Base-by-base conservation (phyloP, 306 rosid genomes). In the Boehmeria nivea region DNA sequence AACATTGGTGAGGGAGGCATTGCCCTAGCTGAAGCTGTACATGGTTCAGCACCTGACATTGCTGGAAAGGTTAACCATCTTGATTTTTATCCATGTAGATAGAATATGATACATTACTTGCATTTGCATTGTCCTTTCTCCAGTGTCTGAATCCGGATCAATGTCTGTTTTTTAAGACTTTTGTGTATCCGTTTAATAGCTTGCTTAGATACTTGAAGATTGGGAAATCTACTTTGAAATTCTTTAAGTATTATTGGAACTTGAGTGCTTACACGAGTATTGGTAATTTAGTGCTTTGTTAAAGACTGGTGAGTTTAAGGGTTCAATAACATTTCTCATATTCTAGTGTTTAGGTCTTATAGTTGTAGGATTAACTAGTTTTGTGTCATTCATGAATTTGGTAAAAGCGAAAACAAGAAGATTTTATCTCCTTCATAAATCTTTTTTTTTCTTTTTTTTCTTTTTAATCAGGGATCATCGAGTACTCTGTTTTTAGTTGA, bases 21-120 rank as follows among this genome's bases (percentile, higher is more conserved):
- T 53, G 96, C 99, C 51, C 99, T 93, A 59, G 99, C 99, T 57
- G 99, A 93, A 81, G 99, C 99, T 67, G 99, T 93, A 44, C 99
- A 93, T 68, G 99, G 99, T 79, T 93, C 99, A 21, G 99, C 99
- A 48, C 99, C 99, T 60, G 99, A 93, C 77, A 93, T 93, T 68
- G 99, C 99, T 40, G 99, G 99, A 83, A 87, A 78, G 99, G 99
- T 93, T 60, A 84, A 69, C 31, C 2, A 22, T 38, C 53, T 37
- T 43, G 44, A 37, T 20, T 44, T 53, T 63, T 40, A n/a, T 12
- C 24, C 61, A 28, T 39, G 28, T 31, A 31, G 36, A 31, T 31
- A 31, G 8, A 31, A 10, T 31, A 31, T 31, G 8, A 31, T 1
- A 31, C 9, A 6, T 31, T 31, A 31, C 2, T 4, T 31, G 36